Conservation (phyloP, 2,329 filamentous ascomycete species). For the Ampelomyces quisqualis region DNA sequence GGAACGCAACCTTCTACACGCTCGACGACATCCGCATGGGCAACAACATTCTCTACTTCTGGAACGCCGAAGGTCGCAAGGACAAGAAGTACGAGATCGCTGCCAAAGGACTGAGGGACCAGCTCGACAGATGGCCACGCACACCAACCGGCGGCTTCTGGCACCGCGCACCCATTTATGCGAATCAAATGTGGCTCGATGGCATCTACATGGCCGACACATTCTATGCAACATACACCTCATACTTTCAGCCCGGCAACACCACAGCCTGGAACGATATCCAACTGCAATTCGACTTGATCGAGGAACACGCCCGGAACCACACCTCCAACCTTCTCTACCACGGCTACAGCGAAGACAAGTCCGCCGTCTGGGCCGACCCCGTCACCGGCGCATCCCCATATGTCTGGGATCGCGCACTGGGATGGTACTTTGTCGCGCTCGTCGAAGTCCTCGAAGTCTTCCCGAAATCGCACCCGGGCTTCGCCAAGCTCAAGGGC, state of each 20-base stretch:
- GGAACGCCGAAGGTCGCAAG: constrained; percentile 44
- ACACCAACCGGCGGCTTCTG: constrained; percentile 57
- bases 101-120: constrained; percentile 49
- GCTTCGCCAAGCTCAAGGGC: constrained; percentile 40
- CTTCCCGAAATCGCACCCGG: constrained; percentile 45
- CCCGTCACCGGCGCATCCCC: constrained; percentile 39
- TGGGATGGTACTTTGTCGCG: constrained; percentile 45
- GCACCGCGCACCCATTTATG: constrained; percentile 53
- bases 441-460: constrained; percentile 53
- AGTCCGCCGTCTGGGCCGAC: constrained; percentile 41
- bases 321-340: constrained; percentile 35
- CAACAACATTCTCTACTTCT: constrained; percentile 55
- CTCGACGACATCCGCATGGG: constrained; percentile 55
- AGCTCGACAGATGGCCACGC: constrained; percentile 53
- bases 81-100: constrained; percentile 54
- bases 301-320: constrained; percentile 41
- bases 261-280: constrained; percentile 49
- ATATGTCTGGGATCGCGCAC: constrained; percentile 42
- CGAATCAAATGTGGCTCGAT: constrained; percentile 60
- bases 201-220: constrained; percentile 50
- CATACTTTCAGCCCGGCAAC: constrained; percentile 42
- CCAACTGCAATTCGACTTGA: constrained; percentile 38
- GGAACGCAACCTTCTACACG: constrained; percentile 52
- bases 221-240: constrained; percentile 45
- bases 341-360: constrained; percentile 42